Percentiles rank a stretch among this genome's conserved stretches.
Conservation (phyloP, 2,329 filamentous ascomycete genomes). For the Hymenoscyphus occultus region DNA sequence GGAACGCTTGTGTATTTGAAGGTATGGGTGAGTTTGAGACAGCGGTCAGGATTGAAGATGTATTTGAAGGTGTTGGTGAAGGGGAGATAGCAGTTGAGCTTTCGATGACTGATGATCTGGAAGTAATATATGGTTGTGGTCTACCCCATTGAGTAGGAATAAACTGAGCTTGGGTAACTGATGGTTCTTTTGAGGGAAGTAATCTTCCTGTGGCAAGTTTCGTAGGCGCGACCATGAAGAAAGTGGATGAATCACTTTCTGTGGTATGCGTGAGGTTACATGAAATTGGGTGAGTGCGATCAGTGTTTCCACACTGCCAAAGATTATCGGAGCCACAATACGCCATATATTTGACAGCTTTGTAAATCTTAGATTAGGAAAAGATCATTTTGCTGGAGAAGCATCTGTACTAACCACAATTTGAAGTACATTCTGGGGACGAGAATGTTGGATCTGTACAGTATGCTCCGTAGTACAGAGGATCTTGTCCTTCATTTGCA, state of each 20-base stretch:
- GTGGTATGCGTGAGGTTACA: neutral
- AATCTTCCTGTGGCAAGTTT: neutral
- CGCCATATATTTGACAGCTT: constrained; percentile 5
- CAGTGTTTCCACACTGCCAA: constrained; percentile 5
- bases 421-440: constrained; percentile 4
- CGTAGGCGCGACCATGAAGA: constrained; percentile 1
- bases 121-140: neutral
- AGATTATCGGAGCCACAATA: neutral
- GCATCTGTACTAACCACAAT: neutral
- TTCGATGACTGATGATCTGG: neutral
- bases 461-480: constrained; percentile 5
- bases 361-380: neutral
- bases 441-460: constrained; percentile 6
- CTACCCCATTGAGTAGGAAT: constrained; percentile 4
- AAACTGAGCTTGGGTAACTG: neutral
- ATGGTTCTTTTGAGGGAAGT: neutral
- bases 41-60: neutral
- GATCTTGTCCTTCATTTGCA: neutral
- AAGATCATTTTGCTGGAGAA: no score
- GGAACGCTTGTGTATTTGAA: no score
- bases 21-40: no score
- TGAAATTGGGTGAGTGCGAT: neutral
- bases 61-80: neutral
- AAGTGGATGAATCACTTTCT: neutral
- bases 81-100: neutral